A percentile compares a stretch with the other conserved stretches of the same genome.
These are phyloP conservation scores for Clavispora santaluciae DNA, from an alignment of 805 yeast genomes.

Conservation along the genomic window DNA sequence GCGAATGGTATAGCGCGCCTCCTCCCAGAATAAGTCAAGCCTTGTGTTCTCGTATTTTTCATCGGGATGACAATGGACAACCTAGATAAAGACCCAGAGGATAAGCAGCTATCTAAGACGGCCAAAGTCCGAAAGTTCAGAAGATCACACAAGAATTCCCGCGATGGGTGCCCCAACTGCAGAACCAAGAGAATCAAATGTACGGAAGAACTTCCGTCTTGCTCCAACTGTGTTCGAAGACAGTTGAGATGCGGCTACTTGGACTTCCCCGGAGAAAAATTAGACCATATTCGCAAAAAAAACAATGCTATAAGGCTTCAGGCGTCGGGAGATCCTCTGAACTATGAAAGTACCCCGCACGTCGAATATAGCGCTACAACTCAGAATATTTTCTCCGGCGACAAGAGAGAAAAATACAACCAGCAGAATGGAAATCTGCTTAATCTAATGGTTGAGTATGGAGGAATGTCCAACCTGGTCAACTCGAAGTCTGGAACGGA, in stretches of 20 bases:
- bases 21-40: background rate
- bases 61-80: background rate
- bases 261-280: slow-evolving; percentile 35
- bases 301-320: slow-evolving; percentile 20
- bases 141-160: slow-evolving; percentile 20
- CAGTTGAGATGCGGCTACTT: slow-evolving; percentile 37
- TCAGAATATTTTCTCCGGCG: background rate
- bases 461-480: background rate
- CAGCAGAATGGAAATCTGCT: background rate
- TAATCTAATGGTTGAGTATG: too few species aligned
- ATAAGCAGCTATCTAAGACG: background rate
- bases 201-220: slow-evolving; percentile 39
- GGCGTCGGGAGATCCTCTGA: too few species aligned
- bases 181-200: slow-evolving; percentile 40
- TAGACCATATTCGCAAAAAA: slow-evolving; percentile 31
- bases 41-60: background rate
- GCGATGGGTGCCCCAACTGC: slow-evolving; percentile 40
- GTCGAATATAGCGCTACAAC: background rate
- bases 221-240: slow-evolving; percentile 35
- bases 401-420: background rate
- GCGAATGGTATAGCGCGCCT: background rate
- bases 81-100: background rate
- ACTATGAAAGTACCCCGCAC: background rate
- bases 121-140: background rate
- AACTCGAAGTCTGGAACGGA: too few species aligned